These are phyloP conservation scores for Aspergillus cejpii DNA, from an alignment of 2,329 filamentous ascomycete genomes.

Conservation along the genomic window DNA sequence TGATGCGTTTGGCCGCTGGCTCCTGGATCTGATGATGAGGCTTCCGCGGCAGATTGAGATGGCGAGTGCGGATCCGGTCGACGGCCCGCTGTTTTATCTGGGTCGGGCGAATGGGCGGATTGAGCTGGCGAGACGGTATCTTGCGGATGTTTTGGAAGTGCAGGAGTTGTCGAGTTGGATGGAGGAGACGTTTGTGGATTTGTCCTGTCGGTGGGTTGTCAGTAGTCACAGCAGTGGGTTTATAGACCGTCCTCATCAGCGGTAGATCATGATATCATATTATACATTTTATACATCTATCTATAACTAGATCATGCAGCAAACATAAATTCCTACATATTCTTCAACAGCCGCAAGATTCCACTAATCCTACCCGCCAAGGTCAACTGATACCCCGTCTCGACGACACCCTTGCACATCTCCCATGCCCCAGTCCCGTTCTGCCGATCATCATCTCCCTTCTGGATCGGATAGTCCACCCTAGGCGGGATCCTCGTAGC, in stretches of 20 bases:
- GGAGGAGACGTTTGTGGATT: slow-evolving; percentile 17
- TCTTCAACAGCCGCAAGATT: slow-evolving; percentile 33
- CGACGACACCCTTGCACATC: slow-evolving; percentile 41
- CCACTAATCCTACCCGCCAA: slow-evolving; percentile 38
- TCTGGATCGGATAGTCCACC: slow-evolving; percentile 71
- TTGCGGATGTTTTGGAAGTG: slow-evolving; percentile 23
- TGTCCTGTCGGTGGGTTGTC: not conserved
- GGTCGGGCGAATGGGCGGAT: slow-evolving; percentile 18
- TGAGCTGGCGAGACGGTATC: slow-evolving; percentile 19
- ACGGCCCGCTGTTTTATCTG: slow-evolving; percentile 23
- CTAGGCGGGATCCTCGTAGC: slow-evolving; percentile 73
- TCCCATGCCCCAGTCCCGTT: slow-evolving; percentile 60
- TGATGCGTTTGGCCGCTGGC: slow-evolving; percentile 28
- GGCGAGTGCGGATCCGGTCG: slow-evolving; percentile 9
- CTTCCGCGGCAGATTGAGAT: slow-evolving; percentile 24
- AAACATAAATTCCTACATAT: too few species aligned
- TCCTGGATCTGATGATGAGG: slow-evolving; percentile 32
- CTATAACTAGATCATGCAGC: slow-evolving; percentile 5
- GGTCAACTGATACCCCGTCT: slow-evolving; percentile 43
- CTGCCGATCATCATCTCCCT: slow-evolving; percentile 46
- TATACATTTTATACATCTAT: slow-evolving; percentile 5
- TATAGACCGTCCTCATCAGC: not conserved
- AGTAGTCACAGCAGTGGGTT: not conserved
- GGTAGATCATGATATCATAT: slow-evolving; percentile 2
- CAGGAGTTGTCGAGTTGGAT: slow-evolving; percentile 21